These are phyloP conservation scores for Pulveroboletus sp. DNA, from an alignment of 768 basidiomycete genomes.

Conservation along the genomic window DNA sequence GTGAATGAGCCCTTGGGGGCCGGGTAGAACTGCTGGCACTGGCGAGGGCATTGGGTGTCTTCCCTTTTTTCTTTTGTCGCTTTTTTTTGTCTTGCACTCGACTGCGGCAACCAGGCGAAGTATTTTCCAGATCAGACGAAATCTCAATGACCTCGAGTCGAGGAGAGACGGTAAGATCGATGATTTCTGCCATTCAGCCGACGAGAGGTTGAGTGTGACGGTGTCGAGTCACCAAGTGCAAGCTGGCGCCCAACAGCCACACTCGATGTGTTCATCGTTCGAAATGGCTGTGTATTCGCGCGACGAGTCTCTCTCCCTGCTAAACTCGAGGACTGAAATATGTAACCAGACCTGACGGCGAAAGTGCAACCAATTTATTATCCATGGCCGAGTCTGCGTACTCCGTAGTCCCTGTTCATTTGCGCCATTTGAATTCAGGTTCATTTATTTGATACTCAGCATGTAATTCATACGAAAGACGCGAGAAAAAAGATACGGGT, in stretches of 20 bases:
- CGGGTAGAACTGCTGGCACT: slow-evolving; percentile 13
- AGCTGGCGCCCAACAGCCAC: too few relatives aligned
- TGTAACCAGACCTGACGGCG: too few relatives aligned
- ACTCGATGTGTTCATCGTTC: too few relatives aligned
- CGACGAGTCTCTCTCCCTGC: too few relatives aligned
- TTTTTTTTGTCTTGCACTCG: slow-evolving; percentile 17
- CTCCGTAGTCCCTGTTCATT: background rate
- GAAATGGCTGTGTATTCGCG: too few relatives aligned
- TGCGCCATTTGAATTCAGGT: background rate
- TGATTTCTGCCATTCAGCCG: slow-evolving; percentile 28
- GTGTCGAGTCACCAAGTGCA: background rate
- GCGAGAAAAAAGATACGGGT: slow-evolving; percentile 4
- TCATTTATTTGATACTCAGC: background rate
- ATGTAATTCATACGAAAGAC: background rate
- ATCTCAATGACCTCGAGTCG: slow-evolving; percentile 28
- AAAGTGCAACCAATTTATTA: background rate
- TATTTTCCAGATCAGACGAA: slow-evolving; percentile 21
- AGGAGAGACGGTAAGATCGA: slow-evolving; percentile 32
- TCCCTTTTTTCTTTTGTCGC: slow-evolving; percentile 28
- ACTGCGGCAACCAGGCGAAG: slow-evolving; percentile 1
- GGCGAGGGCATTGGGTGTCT: slow-evolving; percentile 15
- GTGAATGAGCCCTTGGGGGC: slow-evolving; percentile 20
- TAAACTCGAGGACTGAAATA: too few relatives aligned
- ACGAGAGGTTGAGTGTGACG: background rate
- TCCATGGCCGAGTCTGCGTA: background rate